Conservation (phyloP, 1,139 yeast species). For the Williopsis jadinii region DNA sequence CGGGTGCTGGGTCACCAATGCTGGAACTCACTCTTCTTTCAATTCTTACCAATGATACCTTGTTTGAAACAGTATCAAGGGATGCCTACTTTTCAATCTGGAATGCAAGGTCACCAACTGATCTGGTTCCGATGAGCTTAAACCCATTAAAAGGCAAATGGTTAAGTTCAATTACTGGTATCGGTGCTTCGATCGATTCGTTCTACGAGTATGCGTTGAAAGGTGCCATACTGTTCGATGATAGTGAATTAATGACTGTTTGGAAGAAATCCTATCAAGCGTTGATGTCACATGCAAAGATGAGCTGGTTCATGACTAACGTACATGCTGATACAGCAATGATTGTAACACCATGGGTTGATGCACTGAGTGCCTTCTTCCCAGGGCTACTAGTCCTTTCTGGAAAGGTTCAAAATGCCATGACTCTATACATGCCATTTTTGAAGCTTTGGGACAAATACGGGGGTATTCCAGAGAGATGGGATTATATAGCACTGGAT, state of each 20-base stretch:
- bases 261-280: conserved; percentile 58
- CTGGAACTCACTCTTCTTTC: conserved; percentile 74
- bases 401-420: conserved; percentile 69
- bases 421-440: conserved; percentile 54
- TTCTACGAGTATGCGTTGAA: conserved; percentile 86
- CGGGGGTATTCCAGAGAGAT: conserved; percentile 83
- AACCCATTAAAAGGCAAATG: conserved; percentile 53
- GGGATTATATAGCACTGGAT: conserved; percentile 40
- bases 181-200: conserved; percentile 93
- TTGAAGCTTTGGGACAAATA: conserved; percentile 75
- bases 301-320: conserved; percentile 56
- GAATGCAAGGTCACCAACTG: conserved; percentile 54
- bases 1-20: conserved; percentile 82
- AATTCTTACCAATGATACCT: conserved; percentile 62
- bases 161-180: conserved; percentile 61
- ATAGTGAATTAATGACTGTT: conserved; percentile 48
- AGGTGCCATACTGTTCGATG: conserved; percentile 66
- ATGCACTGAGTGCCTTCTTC: conserved; percentile 81
- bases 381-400: conserved; percentile 77
- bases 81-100: conserved; percentile 65
- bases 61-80: conserved; percentile 58
- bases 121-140: conserved; percentile 73
- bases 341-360: conserved; percentile 63
- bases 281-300: conserved; percentile 40
- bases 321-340: conserved; percentile 47